These are phyloP conservation scores for Fusarium citri DNA, from an alignment of 2,329 filamentous ascomycete species.

Conservation along the genomic window DNA sequence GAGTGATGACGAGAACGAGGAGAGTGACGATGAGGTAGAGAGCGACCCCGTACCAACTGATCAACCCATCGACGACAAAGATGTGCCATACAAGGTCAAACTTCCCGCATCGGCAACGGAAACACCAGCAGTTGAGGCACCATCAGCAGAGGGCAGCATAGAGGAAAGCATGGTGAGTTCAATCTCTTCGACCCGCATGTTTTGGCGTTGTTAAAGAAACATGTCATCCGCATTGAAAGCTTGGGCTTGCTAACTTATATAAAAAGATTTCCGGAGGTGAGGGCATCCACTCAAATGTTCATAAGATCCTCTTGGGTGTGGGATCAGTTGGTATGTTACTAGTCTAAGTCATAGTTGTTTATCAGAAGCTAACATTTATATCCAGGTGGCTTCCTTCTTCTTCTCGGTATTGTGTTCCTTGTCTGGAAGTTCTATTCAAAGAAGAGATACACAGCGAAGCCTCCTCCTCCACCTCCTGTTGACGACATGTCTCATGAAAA, in stretches of 20 bases:
- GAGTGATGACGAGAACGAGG: conserved; percentile 5
- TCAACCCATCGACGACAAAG: background rate
- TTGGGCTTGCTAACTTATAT: conserved; percentile 17
- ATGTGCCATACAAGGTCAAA: conserved; percentile 2
- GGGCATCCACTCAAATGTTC: conserved; percentile 37
- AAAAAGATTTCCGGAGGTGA: conserved; percentile 26
- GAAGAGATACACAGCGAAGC: conserved; percentile 13
- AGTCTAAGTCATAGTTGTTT: background rate
- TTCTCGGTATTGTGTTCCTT: conserved; percentile 40
- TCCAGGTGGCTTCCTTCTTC: conserved; percentile 37
- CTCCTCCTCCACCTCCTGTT: conserved; percentile 11
- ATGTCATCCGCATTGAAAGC: background rate
- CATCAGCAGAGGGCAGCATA: conserved; percentile 26
- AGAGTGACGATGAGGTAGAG: conserved; percentile 2
- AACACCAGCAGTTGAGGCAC: conserved; percentile 16
- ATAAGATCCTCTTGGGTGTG: conserved; percentile 42
- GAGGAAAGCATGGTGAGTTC: conserved; percentile 35
- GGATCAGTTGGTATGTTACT: conserved; percentile 40
- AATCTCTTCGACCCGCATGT: background rate
- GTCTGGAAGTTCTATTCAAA: conserved; percentile 40
- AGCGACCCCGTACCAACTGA: background rate
- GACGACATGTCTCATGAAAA: conserved; percentile 40
- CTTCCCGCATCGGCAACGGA: conserved; percentile 2
- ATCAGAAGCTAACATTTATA: conserved; percentile 6
- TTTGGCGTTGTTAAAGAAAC: background rate